Evolutionary conservation across 176 grass and related monocot species (phyloP).

Genomic region (Oryza meridionalis): DNA sequence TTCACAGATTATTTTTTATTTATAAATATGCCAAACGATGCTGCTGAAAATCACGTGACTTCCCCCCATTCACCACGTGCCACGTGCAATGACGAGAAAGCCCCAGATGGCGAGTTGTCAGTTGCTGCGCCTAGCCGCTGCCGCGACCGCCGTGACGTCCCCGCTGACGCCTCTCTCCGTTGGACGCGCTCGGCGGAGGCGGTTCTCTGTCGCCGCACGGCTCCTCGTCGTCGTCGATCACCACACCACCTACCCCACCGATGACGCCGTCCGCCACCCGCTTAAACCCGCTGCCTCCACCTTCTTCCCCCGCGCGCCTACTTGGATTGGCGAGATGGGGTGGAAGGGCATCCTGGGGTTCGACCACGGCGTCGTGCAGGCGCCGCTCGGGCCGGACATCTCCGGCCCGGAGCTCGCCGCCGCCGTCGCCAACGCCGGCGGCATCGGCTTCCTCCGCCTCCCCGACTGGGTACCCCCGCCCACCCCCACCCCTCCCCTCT

Average conservation of each 20-base stretch:
- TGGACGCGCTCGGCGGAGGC: constrained; percentile 9
- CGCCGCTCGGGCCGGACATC: constrained; percentile 92
- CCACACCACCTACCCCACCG: neutral
- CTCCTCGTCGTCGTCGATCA: neutral
- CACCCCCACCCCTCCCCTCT: too few species aligned
- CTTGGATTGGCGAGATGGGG: constrained; percentile 38
- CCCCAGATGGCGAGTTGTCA: neutral
- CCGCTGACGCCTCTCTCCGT: constrained; percentile 26
- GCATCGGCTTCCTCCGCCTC: constrained; percentile 81
- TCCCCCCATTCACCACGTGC: neutral
- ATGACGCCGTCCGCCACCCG: neutral
- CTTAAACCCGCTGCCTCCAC: constrained; percentile 16
- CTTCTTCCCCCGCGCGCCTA: neutral
- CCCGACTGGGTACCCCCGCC: constrained; percentile 84
- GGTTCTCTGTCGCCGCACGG: neutral
- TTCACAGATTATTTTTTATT: too few species aligned
- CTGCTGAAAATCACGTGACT: too few species aligned
- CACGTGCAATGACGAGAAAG: neutral
- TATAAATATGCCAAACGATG: too few species aligned
- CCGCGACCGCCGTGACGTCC: constrained; percentile 32
- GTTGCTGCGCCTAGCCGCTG: neutral
- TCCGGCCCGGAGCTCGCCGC: constrained; percentile 91
- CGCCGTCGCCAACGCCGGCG: constrained; percentile 86
- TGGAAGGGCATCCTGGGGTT: constrained; percentile 91
- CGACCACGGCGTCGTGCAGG: constrained; percentile 89